Evolutionary conservation across 768 basidiomycete genomes (phyloP), one percentile per base, ranked within the genome.

Genomic region (Dioszegia crocea): DNA sequence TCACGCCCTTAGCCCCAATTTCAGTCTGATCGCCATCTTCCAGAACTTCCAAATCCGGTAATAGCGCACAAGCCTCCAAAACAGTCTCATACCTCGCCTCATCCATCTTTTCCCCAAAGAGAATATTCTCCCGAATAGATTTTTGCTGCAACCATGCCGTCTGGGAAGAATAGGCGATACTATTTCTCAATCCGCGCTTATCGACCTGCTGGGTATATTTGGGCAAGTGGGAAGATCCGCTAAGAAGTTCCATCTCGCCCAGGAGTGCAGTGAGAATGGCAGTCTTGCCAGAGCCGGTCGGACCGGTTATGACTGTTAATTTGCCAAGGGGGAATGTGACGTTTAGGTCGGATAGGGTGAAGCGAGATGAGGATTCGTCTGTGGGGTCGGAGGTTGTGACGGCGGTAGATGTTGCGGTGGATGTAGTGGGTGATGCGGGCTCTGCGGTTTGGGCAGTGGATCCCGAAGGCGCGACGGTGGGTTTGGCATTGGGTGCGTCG

Each of bases 271-370:
- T 85, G 53, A 91, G 80, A 1, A 90, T 75, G 0, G 89, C 88
- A 0, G 86, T 88, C 78, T 92, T 92, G 0, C 89, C 89, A 40
- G 84, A 84, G 4, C 88, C 89, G 4, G 88, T 90, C 0, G 88
- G 87, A 0, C 79, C 79, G 21, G 86, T 86, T 53, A 91, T 80
- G 6, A 91, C 77, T 0, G 87, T 84, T 17, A 92, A 77, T 72
- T 84, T 72, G 10, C 86, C 84, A 33, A 85, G 81, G 0, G 90
- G 89, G 78, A 92, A 91, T 45, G 79, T 70, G 30, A 92, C 78
- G 29, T 80, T 79, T 33, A 91, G 78, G 70, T 91, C 85, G 52
- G 76, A 76, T 33, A 92, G 77, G 73, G 87, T 85, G 67, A 90
- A 91, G 39, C 81, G 80, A 0, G 66, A 59, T 21, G 65, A 48